Base-by-base conservation (phyloP, 2,329 filamentous ascomycete genomes). In the Fusarium sp. region DNA sequence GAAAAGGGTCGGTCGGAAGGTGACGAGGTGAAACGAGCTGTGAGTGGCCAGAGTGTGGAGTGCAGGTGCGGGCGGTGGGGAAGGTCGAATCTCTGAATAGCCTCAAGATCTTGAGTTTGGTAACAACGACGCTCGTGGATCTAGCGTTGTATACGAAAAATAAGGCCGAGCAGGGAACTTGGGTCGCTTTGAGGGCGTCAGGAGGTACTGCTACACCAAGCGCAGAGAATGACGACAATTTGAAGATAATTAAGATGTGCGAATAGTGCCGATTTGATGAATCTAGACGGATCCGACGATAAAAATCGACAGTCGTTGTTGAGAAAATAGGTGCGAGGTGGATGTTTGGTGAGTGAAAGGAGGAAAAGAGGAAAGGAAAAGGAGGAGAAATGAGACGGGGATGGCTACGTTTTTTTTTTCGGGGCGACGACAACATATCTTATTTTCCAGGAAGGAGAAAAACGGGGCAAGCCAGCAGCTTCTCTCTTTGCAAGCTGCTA, bases 321-420 rank as follows among this genome's bases (percentile, higher is more conserved):
- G 79, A 78, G 75, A 68, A 75, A 75, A 73, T 70, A 68, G 70
- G 75, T 69, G 72, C 68, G 64, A 73, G 70, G 65, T 56, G 48
- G 64, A 72, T 64, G 71, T 69, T 70, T 71, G 59, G 61, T 62
- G 61, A 69, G 61, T 52, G 65, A 67, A 66, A 59, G 65, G 59
- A 64, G 62, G 65, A 65, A 46, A 64, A 60, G 47, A 62, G 60
- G 63, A 53, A 59, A 43, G 67, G 73, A 71, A 68, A 59, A 63
- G 70, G 65, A 71, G 63, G 68, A 67, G 60, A 72, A 62, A 71
- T 65, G 71, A 71, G 69, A 78, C 80, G 81, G 83, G 81, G 82
- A 85, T 84, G 81, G 80, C 80, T 83, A 81, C 81, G 78, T 80
- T 82, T 83, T 84, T 56, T 82, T 74, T 83, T 80, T 23, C 70